phyloP scores from a whole-genome alignment of 306 rosid genomes.

The Senna tora region DNA sequence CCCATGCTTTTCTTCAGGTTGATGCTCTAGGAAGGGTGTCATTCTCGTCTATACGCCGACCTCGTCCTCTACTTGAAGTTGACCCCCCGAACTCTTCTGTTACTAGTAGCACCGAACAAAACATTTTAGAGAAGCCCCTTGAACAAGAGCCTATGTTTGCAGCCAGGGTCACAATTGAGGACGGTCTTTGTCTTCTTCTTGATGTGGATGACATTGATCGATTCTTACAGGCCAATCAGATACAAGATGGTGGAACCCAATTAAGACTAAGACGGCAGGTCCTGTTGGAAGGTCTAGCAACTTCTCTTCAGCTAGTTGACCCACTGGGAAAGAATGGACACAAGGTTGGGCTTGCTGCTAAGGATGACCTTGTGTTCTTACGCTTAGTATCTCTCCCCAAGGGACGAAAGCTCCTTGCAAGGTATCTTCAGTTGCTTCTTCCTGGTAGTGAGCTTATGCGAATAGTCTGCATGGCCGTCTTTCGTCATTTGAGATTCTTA shows the following conservation, averaged over 20 bases:
- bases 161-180: slow-evolving; percentile 59
- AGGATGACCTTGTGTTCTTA: slow-evolving; percentile 59
- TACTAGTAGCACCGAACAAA: slow-evolving; percentile 48
- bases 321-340: slow-evolving; percentile 56
- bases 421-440: slow-evolving; percentile 56
- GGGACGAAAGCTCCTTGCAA: slow-evolving; percentile 59
- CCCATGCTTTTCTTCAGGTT: slow-evolving; percentile 52
- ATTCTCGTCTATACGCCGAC: slow-evolving; percentile 58
- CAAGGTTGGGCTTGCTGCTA: slow-evolving; percentile 54
- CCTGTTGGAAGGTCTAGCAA: slow-evolving; percentile 59
- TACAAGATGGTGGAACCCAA: slow-evolving; percentile 59
- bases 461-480: slow-evolving; percentile 58
- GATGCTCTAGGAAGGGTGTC: slow-evolving; percentile 61
- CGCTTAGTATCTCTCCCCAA: slow-evolving; percentile 51
- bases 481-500: slow-evolving; percentile 62
- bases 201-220: slow-evolving; percentile 63
- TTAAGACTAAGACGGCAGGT: slow-evolving; percentile 58
- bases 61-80: slow-evolving; percentile 57
- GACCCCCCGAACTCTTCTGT: slow-evolving; percentile 52
- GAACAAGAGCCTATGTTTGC: slow-evolving; percentile 61
- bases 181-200: slow-evolving; percentile 61
- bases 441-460: slow-evolving; percentile 61
- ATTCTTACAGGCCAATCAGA: slow-evolving; percentile 47
- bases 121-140: slow-evolving; percentile 54
- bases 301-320: slow-evolving; percentile 61